Percentiles rank a stretch among this genome's conserved stretches.
phyloP scores from a whole-genome alignment of 2,329 filamentous ascomycete species.

The Fusarium sp. region DNA sequence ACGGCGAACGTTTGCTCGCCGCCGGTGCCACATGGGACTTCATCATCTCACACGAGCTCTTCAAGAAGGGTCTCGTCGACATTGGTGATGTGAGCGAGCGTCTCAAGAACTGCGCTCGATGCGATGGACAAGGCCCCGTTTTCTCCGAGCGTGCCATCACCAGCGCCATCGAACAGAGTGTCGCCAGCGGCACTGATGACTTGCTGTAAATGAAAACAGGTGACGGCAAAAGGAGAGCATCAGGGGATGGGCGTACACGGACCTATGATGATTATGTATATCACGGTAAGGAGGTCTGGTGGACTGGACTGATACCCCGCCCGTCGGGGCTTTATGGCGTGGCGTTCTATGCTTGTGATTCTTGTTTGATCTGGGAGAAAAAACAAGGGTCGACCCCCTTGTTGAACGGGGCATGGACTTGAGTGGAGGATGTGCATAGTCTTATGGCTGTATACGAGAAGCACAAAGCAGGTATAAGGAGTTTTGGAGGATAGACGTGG shows the following conservation, averaged over 20 bases:
- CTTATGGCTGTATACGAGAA: slow-evolving; percentile 4
- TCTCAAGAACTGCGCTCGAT: slow-evolving; percentile 81
- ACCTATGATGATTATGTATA: slow-evolving; percentile 48
- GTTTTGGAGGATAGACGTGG: slow-evolving; percentile 15
- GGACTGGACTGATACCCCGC: slow-evolving; percentile 47
- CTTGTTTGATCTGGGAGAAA: slow-evolving; percentile 22
- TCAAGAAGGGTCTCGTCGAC: slow-evolving; percentile 83
- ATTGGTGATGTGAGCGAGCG: slow-evolving; percentile 85
- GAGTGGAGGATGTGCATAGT: slow-evolving; percentile 1
- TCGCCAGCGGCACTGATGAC: slow-evolving; percentile 84
- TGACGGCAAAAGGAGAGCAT: slow-evolving; percentile 18
- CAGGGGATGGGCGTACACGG: slow-evolving; percentile 20
- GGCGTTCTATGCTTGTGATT: slow-evolving; percentile 47
- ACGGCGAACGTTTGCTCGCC: slow-evolving; percentile 79
- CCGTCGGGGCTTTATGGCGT: slow-evolving; percentile 47
- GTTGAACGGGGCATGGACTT: background rate
- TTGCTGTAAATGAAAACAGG: slow-evolving; percentile 62
- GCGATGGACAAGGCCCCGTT: slow-evolving; percentile 90
- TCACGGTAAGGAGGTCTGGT: slow-evolving; percentile 35
- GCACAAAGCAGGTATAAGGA: slow-evolving; percentile 14
- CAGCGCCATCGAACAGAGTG: slow-evolving; percentile 83
- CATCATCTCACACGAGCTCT: slow-evolving; percentile 85
- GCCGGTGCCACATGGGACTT: slow-evolving; percentile 90
- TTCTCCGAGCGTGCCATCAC: slow-evolving; percentile 85
- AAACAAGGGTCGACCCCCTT: slow-evolving; percentile 14